These are phyloP conservation scores for Leccinum pachyderme DNA, from an alignment of 1,284 basidiomycete genomes.

Conservation along the genomic window DNA sequence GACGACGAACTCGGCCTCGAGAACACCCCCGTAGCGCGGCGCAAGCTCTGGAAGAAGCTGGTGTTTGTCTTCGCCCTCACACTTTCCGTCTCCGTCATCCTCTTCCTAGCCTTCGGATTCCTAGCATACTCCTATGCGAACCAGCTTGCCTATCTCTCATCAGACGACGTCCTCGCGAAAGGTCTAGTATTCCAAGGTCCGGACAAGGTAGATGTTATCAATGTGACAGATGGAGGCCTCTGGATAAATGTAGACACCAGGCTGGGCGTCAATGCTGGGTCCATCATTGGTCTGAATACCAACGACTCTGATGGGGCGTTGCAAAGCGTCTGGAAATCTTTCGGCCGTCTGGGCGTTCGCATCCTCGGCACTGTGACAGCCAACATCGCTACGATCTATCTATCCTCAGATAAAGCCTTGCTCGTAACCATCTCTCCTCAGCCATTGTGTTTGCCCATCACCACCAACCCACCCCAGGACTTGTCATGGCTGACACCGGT, in stretches of 20 bases:
- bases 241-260: slow-evolving; percentile 57
- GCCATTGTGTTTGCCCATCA: slow-evolving; percentile 55
- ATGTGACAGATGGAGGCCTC: slow-evolving; percentile 57
- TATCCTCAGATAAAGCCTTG: slow-evolving; percentile 42
- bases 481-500: slow-evolving; percentile 58
- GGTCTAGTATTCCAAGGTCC: slow-evolving; percentile 61
- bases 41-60: slow-evolving; percentile 30
- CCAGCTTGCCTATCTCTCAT: slow-evolving; percentile 49
- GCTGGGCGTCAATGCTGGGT: slow-evolving; percentile 64
- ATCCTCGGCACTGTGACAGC: slow-evolving; percentile 56
- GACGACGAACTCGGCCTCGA: slow-evolving; percentile 14
- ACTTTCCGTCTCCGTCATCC: slow-evolving; percentile 40
- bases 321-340: slow-evolving; percentile 52
- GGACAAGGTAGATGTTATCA: slow-evolving; percentile 57
- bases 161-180: slow-evolving; percentile 55
- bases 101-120: slow-evolving; percentile 44
- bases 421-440: slow-evolving; percentile 49
- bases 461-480: slow-evolving; percentile 53
- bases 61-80: slow-evolving; percentile 32
- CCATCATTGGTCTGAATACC: slow-evolving; percentile 52
- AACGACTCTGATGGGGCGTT: slow-evolving; percentile 42
- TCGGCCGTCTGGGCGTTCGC: slow-evolving; percentile 65
- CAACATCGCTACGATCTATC: slow-evolving; percentile 45
- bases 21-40: slow-evolving; percentile 14
- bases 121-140: slow-evolving; percentile 65